Base-by-base conservation (phyloP, 2,329 filamentous ascomycete species). In the Orbilia blumenaviensis region DNA sequence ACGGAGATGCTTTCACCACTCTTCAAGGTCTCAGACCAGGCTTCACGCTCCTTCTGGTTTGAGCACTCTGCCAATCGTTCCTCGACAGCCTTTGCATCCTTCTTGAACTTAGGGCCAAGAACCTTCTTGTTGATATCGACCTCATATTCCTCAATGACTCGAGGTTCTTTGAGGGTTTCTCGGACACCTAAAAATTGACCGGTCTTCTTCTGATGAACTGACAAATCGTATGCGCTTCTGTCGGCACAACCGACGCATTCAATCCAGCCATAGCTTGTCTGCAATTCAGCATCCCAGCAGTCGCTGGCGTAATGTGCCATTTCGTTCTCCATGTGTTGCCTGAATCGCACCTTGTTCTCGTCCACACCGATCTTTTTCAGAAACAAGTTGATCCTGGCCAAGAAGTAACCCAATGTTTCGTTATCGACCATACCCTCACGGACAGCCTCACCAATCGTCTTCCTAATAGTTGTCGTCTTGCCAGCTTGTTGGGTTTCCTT, bases 221-320 rank as follows among this genome's bases (percentile, higher is more conserved):
- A 91, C 82, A 98, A 84, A 84, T 99, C 95, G 83, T 97, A 99
- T 18, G 95, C 95, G 82, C 92, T 96, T 81, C 95, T 89, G 83
- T 97, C 94, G 77, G 95, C 95, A 83, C 95, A 98, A 78, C 95
- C 95, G 81, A 98, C 94, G 83, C 94, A 98, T 86, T 99, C 95
- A 78, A 98, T 92, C 95, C 95, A 99, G 82, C 95, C 95, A 81
- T 94, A 94, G 77, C 91, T 94, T 71, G 92, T 98, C 78, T 91
- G 86, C 66, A 99, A 86, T 84, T 99, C 95, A 12, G 93, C 94
- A 83, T 99, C 95, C 95, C 95, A 98, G 85, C 95, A 99, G 85
- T 99, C 95, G 67, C 90, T 88, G 52, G 95, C 95, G 82, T 99
- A 99, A 84, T 99, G 95, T 14, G 95, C 90, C 90, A 92, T 92